Conservation (phyloP, 306 rosid species). For the Citrullus amarus region DNA sequence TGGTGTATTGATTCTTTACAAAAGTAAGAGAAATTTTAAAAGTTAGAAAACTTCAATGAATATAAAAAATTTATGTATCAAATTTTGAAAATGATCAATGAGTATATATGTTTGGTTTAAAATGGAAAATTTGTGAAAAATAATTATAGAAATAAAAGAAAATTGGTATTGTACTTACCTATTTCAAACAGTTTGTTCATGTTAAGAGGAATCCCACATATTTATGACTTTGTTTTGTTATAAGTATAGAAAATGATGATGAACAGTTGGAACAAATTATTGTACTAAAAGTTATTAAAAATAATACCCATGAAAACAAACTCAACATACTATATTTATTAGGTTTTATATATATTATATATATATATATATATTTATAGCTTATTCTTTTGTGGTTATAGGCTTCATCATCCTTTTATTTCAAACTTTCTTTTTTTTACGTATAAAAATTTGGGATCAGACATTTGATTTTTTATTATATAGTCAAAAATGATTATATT, state of each 20-base stretch:
- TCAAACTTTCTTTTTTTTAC: too few relatives aligned
- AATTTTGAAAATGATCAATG: background rate
- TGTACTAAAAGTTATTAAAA: background rate
- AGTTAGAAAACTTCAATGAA: background rate
- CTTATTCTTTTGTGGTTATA: background rate
- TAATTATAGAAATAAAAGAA: background rate
- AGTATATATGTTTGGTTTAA: background rate
- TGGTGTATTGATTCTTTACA: too few relatives aligned
- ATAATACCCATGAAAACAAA: background rate
- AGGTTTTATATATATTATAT: background rate
- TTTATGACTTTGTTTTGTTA: background rate
- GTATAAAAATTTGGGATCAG: too few relatives aligned
- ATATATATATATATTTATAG: too few relatives aligned
- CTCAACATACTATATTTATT: background rate
- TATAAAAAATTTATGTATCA: background rate
- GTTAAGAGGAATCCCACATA: background rate
- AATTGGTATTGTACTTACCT: background rate
- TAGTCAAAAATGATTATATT: too few relatives aligned
- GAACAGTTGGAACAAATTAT: background rate
- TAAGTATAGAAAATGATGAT: background rate
- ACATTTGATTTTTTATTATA: too few relatives aligned
- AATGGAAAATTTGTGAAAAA: background rate
- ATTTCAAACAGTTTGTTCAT: background rate
- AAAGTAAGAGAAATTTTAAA: too few relatives aligned
- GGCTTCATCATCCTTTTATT: too few relatives aligned